These are phyloP conservation scores for Curvularia sp. DNA, from an alignment of 2,329 filamentous ascomycete species.

Conservation along the genomic window DNA sequence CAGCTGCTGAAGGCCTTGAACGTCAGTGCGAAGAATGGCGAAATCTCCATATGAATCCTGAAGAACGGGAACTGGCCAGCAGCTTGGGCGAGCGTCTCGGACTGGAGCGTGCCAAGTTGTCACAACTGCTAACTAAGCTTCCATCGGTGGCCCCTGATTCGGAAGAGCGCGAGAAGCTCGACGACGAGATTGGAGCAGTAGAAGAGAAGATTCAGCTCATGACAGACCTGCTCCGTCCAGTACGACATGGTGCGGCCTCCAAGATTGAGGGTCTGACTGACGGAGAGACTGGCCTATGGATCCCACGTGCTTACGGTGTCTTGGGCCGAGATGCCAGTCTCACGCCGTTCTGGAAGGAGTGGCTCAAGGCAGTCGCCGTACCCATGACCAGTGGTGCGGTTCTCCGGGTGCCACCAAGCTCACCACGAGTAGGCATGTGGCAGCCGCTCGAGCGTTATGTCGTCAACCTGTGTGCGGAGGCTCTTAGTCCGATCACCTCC, in stretches of 20 bases:
- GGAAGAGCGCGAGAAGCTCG: conserved; percentile 78
- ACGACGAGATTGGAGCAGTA: conserved; percentile 92
- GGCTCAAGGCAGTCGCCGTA: conserved; percentile 90
- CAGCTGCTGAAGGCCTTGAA: conserved; percentile 84
- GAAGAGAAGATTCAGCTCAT: conserved; percentile 98
- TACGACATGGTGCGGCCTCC: conserved; percentile 91
- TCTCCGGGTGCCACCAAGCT: conserved; percentile 83
- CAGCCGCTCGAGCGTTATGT: conserved; percentile 96
- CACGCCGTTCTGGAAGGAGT: conserved; percentile 97
- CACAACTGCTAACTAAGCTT: conserved; percentile 82
- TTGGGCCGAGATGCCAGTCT: conserved; percentile 83
- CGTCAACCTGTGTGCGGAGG: conserved; percentile 94
- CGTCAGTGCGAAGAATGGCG: conserved; percentile 63
- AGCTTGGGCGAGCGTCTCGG: conserved; percentile 90
- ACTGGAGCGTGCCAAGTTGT: conserved; percentile 85
- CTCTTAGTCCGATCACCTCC: conserved; percentile 87
- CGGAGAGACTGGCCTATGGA: conserved; percentile 95
- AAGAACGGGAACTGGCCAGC: conserved; percentile 89
- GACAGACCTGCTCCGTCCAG: conserved; percentile 91
- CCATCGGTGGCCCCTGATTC: conserved; percentile 83
- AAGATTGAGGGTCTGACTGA: conserved; percentile 97
- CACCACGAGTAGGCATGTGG: conserved; percentile 90
- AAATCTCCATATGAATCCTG: conserved; percentile 77
- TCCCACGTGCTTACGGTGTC: conserved; percentile 90
- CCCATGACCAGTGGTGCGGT: conserved; percentile 92